Conservation (phyloP, 169 alveolate species). For the Plasmodium adleri region DNA sequence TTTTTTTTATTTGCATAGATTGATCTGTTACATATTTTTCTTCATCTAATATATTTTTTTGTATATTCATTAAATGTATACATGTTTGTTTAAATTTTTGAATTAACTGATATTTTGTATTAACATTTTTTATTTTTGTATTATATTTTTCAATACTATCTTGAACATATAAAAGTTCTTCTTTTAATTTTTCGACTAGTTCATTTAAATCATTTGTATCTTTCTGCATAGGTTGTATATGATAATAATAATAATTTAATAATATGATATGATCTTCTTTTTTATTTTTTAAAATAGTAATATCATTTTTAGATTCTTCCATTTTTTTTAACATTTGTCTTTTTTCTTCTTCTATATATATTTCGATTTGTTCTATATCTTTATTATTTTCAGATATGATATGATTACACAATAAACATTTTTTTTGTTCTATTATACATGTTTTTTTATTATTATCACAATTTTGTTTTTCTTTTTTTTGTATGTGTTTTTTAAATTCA, state of each 20-base stretch:
- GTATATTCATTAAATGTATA: slow-evolving; percentile 2
- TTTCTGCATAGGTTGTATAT: slow-evolving; percentile 12
- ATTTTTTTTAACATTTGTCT: slow-evolving; percentile 5
- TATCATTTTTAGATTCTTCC: slow-evolving; percentile 3
- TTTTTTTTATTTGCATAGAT: not conserved
- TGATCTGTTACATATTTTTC: not conserved
- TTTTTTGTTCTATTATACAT: not conserved
- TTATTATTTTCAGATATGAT: too few species aligned
- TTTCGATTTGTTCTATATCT: not conserved
- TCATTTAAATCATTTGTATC: not conserved
- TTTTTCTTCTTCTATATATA: not conserved
- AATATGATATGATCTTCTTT: slow-evolving; percentile 8
- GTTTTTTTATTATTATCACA: slow-evolving; percentile 8
- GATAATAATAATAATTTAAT: slow-evolving; percentile 2
- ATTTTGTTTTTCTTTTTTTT: not conserved
- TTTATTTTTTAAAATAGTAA: slow-evolving; percentile 13
- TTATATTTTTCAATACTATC: slow-evolving; percentile 6
- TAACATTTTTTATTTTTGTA: slow-evolving; percentile 11
- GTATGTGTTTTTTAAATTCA: not conserved
- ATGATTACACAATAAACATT: too few species aligned
- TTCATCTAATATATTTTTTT: slow-evolving; percentile 3
- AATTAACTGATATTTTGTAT: slow-evolving; percentile 6
- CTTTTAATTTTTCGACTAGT: not conserved
- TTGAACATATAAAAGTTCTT: slow-evolving; percentile 15
- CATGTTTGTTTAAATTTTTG: slow-evolving; percentile 6